phyloP scores from a whole-genome alignment of 2,329 filamentous ascomycete genomes.

The Colletotrichum sp. region DNA sequence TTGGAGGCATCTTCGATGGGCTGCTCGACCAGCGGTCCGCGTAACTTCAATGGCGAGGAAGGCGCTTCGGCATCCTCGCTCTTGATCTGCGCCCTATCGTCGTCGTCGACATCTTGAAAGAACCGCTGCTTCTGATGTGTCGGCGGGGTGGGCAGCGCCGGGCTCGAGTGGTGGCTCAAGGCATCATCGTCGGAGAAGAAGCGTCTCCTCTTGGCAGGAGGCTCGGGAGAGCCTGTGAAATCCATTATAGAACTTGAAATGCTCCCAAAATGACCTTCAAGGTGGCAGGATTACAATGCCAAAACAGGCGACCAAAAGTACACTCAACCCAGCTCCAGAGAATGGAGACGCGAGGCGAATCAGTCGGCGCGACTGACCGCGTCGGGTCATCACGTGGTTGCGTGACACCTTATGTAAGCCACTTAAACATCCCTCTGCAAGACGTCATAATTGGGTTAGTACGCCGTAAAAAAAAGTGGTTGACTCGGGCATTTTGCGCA shows the following conservation, averaged over 20 bases:
- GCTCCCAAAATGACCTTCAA: background rate
- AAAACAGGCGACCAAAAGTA: background rate
- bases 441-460: slow-evolving; percentile 11
- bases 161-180: slow-evolving; percentile 12
- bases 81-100: slow-evolving; percentile 29
- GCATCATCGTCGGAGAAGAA: slow-evolving; percentile 43
- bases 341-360: slow-evolving; percentile 42
- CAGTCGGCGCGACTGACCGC: slow-evolving; percentile 35
- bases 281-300: background rate
- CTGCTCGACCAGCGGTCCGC: slow-evolving; percentile 25
- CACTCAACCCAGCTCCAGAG: background rate
- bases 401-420: slow-evolving; percentile 24
- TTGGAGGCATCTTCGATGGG: slow-evolving; percentile 25
- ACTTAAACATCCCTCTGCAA: background rate
- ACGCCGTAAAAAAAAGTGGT: background rate
- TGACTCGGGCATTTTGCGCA: background rate
- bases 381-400: slow-evolving; percentile 47
- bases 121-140: slow-evolving; percentile 36
- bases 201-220: slow-evolving; percentile 51
- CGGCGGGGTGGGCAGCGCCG: slow-evolving; percentile 15
- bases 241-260: slow-evolving; percentile 38
- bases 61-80: slow-evolving; percentile 9
- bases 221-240: slow-evolving; percentile 41
- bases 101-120: slow-evolving; percentile 38
- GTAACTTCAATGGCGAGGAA: slow-evolving; percentile 19